Conservation (phyloP, 306 rosid species). For the Vicia villosa region DNA sequence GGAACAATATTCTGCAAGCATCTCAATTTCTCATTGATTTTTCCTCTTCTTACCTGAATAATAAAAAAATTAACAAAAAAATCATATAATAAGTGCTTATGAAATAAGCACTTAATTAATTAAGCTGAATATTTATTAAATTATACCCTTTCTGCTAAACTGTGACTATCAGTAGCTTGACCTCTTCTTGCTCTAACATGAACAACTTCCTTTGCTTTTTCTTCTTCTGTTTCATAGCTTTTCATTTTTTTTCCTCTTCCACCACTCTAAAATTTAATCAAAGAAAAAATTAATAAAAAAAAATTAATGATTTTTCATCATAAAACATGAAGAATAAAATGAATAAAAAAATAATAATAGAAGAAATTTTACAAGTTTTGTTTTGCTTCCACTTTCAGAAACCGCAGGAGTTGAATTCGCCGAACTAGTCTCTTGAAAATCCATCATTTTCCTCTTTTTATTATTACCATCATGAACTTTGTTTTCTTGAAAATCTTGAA, state of each 20-base stretch:
- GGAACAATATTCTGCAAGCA: slow-evolving; percentile 95
- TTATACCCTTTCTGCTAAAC: slow-evolving; percentile 97
- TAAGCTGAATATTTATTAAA: not conserved
- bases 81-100: not conserved
- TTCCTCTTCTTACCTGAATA: slow-evolving; percentile 89
- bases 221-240: slow-evolving; percentile 54
- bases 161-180: slow-evolving; percentile 98
- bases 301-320: not conserved
- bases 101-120: not conserved
- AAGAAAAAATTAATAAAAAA: not conserved
- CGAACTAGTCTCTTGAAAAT: slow-evolving; percentile 57
- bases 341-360: not conserved
- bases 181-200: slow-evolving; percentile 99
- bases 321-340: not conserved
- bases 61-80: not conserved
- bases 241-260: slow-evolving; percentile 74
- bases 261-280: slow-evolving; percentile 49
- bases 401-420: slow-evolving; percentile 62
- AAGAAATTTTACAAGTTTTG: slow-evolving; percentile 48
- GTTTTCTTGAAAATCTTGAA: slow-evolving; percentile 35
- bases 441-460: slow-evolving; percentile 65
- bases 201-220: slow-evolving; percentile 75
- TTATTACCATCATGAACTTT: slow-evolving; percentile 44
- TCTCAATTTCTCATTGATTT: slow-evolving; percentile 85
- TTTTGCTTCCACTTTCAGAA: slow-evolving; percentile 58